These are phyloP conservation scores for Pleurotus salmoneostramineus DNA, from an alignment of 768 basidiomycete species.

Conservation along the genomic window DNA sequence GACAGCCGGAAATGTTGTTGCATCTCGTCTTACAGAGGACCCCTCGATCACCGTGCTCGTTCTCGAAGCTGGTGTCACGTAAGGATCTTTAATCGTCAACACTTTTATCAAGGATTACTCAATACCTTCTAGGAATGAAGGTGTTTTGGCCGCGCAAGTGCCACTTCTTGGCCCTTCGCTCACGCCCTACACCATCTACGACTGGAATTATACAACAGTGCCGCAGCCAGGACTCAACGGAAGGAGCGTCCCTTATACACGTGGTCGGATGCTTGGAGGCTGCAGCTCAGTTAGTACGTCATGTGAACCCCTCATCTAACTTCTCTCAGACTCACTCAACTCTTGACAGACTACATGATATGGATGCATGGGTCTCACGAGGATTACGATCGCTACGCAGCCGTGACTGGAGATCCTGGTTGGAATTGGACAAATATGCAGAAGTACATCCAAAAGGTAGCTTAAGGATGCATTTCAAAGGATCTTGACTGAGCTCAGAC, in stretches of 20 bases:
- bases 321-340: neutral
- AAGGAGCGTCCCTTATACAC: slow-evolving; percentile 19
- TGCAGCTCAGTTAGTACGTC: slow-evolving; percentile 26
- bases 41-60: neutral
- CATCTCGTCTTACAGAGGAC: neutral
- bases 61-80: slow-evolving; percentile 5
- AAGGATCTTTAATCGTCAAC: neutral
- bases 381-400: slow-evolving; percentile 31
- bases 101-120: neutral
- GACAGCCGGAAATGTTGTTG: slow-evolving; percentile 5
- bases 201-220: slow-evolving; percentile 33
- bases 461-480: neutral
- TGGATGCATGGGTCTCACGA: slow-evolving; percentile 27
- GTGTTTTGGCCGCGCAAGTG: slow-evolving; percentile 10
- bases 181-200: slow-evolving; percentile 13
- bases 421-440: slow-evolving; percentile 34
- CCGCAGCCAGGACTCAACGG: slow-evolving; percentile 24
- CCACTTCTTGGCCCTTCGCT: slow-evolving; percentile 13
- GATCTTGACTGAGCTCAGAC: neutral
- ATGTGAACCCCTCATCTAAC: neutral
- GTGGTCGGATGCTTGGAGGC: slow-evolving; percentile 28
- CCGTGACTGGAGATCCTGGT: slow-evolving; percentile 27
- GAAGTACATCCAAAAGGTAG: slow-evolving; percentile 27
- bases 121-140: slow-evolving; percentile 12
- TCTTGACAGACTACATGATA: slow-evolving; percentile 15